These are phyloP conservation scores for Cladosporium sp. DNA, from an alignment of 2,329 filamentous ascomycete genomes.

Conservation along the genomic window DNA sequence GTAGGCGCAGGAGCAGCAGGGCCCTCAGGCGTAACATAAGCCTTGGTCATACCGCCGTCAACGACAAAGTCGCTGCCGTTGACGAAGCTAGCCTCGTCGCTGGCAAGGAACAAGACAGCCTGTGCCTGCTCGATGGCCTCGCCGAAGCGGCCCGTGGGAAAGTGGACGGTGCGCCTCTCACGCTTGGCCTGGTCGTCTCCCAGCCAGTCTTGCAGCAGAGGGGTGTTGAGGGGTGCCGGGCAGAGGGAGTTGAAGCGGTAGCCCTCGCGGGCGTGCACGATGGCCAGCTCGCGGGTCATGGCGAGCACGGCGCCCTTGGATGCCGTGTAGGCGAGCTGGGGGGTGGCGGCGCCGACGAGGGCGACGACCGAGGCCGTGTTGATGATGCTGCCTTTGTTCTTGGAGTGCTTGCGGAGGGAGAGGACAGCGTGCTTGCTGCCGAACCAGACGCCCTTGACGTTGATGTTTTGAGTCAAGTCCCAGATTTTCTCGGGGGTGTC, in stretches of 20 bases:
- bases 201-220: conserved; percentile 87
- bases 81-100: conserved; percentile 83
- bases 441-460: conserved; percentile 98
- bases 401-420: conserved; percentile 71
- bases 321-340: conserved; percentile 87
- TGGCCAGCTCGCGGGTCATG: conserved; percentile 82
- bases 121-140: conserved; percentile 93
- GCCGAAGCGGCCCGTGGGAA: conserved; percentile 81
- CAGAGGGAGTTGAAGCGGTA: conserved; percentile 89
- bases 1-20: conserved; percentile 48
- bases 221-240: conserved; percentile 87
- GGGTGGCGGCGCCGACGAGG: conserved; percentile 78
- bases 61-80: conserved; percentile 91
- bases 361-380: conserved; percentile 90
- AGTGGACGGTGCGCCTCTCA: conserved; percentile 77
- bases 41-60: conserved; percentile 92
- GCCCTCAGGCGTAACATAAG: conserved; percentile 66
- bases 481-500: conserved; percentile 85
- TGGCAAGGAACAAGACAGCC: conserved; percentile 80
- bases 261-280: conserved; percentile 84
- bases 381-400: conserved; percentile 77
- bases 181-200: conserved; percentile 82
- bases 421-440: conserved; percentile 88
- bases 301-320: conserved; percentile 90
- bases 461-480: conserved; percentile 90